A percentile compares a stretch with the other conserved stretches of the same genome.
phyloP scores from a whole-genome alignment of 257 asterid species.

The Petrea volubilis region DNA sequence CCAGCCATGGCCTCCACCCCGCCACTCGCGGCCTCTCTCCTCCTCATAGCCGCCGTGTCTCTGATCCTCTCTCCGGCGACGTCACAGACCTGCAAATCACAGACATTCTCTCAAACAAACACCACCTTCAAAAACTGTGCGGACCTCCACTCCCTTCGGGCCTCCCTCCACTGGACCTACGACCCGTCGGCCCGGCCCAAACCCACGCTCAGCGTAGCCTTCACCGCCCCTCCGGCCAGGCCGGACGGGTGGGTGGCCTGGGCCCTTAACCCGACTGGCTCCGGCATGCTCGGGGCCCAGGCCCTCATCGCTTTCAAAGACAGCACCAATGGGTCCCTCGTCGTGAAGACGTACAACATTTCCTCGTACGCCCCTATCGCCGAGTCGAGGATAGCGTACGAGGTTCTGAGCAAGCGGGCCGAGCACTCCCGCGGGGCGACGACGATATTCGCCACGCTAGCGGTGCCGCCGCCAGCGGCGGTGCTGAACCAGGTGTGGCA shows the following conservation, averaged over 20 bases:
- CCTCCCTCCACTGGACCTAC: slow-evolving; percentile 65
- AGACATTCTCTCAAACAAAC: slow-evolving; percentile 30
- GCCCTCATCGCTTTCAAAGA: slow-evolving; percentile 46
- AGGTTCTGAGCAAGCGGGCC: slow-evolving; percentile 40
- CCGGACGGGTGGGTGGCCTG: slow-evolving; percentile 67
- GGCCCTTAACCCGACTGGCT: slow-evolving; percentile 60
- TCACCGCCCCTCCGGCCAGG: slow-evolving; percentile 54
- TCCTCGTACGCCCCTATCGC: slow-evolving; percentile 31
- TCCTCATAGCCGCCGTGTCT: slow-evolving; percentile 32
- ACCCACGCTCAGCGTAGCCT: slow-evolving; percentile 52
- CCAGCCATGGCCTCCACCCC: slow-evolving; percentile 27
- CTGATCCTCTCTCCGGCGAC: slow-evolving; percentile 37
- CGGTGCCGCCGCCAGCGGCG: slow-evolving; percentile 42
- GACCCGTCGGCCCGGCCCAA: slow-evolving; percentile 28
- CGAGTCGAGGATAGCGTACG: slow-evolving; percentile 50
- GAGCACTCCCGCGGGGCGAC: slow-evolving; percentile 47
- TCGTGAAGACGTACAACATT: slow-evolving; percentile 48
- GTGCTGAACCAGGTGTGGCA: slow-evolving; percentile 73
- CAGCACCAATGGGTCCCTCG: slow-evolving; percentile 33
- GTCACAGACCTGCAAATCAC: slow-evolving; percentile 39
- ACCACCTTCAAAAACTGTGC: slow-evolving; percentile 34
- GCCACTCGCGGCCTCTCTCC: slow-evolving; percentile 3
- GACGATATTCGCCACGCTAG: slow-evolving; percentile 62
- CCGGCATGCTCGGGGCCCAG: slow-evolving; percentile 65
- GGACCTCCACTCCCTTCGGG: slow-evolving; percentile 48